Base-by-base conservation (phyloP, 192 early-diverging fungal genomes). In the Cetraspora pellucida region DNA sequence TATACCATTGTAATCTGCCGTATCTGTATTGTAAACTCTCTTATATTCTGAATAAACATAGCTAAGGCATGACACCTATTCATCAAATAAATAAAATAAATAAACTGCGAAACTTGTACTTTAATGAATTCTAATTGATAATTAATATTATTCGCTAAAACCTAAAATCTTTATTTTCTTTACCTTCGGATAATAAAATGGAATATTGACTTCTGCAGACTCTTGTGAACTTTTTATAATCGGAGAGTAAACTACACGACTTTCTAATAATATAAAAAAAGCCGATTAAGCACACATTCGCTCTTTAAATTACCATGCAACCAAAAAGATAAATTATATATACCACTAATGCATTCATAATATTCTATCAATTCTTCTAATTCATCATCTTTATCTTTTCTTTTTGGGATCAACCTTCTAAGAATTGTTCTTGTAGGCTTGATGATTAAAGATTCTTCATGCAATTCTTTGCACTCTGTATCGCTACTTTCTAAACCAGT, bases 291-390 rank as follows among this genome's bases (percentile, higher is more conserved):
- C 37, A 37, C n/a, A n/a, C n/a, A n/a, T n/a, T n/a, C n/a, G n/a
- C n/a, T n/a, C n/a, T 11, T 23, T 60, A 58, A 46, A 23, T 60
- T 49, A 25, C 9, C 58, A 54, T 27, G 14, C 17, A 17, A 52
- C 17, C 3, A 10, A 17, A 52, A 52, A 17, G 46, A 52, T 27
- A 60, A 31, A 27, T 60, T 27, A 57, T 57, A n/a, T 14, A 65
- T 65, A 65, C 63, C 61, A 37, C 19, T 25, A 16, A 47, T 11
- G 44, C 21, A 21, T 8, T 72, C 28, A 61, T 72, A 78, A 75
- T 82, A 86, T 27, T 82, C 82, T 3, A 88, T 69, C 13, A 69
- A 72, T 61, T 88, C 87, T 37, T 77, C 75, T 65, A 88, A 80
- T 21, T 77, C 17, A 0, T 79, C 70, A 69, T 88, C 87, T 61